Conservation (phyloP, 2,329 filamentous ascomycete genomes). For the Diaporthe ilicicola region DNA sequence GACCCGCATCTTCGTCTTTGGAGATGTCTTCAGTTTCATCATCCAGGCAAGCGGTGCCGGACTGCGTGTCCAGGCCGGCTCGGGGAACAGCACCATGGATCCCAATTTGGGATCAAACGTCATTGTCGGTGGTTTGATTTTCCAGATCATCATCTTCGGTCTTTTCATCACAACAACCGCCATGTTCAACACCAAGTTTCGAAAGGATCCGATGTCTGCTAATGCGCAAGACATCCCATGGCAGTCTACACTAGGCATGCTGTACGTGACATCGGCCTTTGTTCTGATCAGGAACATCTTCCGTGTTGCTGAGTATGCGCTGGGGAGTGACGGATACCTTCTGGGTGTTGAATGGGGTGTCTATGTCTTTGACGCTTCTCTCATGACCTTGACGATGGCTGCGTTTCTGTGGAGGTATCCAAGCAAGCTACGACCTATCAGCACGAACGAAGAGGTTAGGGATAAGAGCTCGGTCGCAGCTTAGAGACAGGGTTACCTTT, state of each 20-base stretch:
- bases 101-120: slow-evolving; percentile 21
- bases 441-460: too few species aligned
- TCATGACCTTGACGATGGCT: slow-evolving; percentile 24
- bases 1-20: slow-evolving; percentile 19
- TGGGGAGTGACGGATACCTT: slow-evolving; percentile 52
- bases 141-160: slow-evolving; percentile 60
- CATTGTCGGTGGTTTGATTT: slow-evolving; percentile 49
- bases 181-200: slow-evolving; percentile 53
- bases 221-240: slow-evolving; percentile 35
- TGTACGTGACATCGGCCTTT: slow-evolving; percentile 32
- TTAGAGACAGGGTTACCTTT: too few species aligned
- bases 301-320: slow-evolving; percentile 50
- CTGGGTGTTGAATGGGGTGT: slow-evolving; percentile 54
- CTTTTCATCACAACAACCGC: slow-evolving; percentile 54
- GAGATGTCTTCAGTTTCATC: slow-evolving; percentile 26
- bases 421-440: too few species aligned
- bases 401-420: too few species aligned
- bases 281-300: slow-evolving; percentile 47
- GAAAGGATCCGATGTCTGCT: slow-evolving; percentile 14
- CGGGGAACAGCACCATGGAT: not conserved
- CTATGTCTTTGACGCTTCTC: slow-evolving; percentile 44
- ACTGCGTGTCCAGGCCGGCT: slow-evolving; percentile 30
- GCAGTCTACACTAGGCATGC: slow-evolving; percentile 35
- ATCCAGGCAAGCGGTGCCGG: slow-evolving; percentile 9
- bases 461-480: too few species aligned